Base-by-base conservation (phyloP, 2,329 filamentous ascomycete species). In the Paecilomyces variotii region DNA sequence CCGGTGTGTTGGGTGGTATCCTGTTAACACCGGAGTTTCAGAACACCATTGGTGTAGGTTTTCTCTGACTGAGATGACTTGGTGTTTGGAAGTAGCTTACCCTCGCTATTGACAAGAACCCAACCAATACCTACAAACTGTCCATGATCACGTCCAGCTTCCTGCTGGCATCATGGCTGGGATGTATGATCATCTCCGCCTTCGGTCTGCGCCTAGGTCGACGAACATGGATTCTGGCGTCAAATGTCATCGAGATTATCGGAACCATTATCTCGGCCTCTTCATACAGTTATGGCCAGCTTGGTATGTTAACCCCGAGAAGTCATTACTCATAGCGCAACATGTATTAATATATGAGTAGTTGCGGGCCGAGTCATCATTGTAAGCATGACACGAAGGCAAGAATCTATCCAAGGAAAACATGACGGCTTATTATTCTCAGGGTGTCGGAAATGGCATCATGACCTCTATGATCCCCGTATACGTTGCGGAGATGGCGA, bases 371-470 rank as follows among this genome's bases (percentile, higher is more conserved):
- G 67, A 39, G 61, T 66, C 27, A 54, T 69, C 27, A 68, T 68
- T 57, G 67, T 66, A 60, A 56, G 65, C 7, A n/a, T 2, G 14
- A 39, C 14, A 10, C 5, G 5, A 4, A 11, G 12, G 12, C 35
- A 19, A 45, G 14, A 45, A 19, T 19, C n/a, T 19, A 45, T 39
- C 12, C 14, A 32, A 26, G 57, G 12, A 19, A 6, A 25, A 5
- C 12, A 11, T 32, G 14, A 26, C 7, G 7, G 11, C 50, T 27
- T 9, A 34, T 24, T 12, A 24, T 5, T 32, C 10, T 32, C n/a
- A 69, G 67, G 70, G 70, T 54, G 62, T 72, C 59, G 70, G 67
- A 30, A 72, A 72, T 60, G 70, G 70, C 30, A 67, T 71, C 54
- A 65, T 68, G 50, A 67, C 67, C 6, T 65, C 67, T 7, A 65